Base-by-base conservation (phyloP, 352 stramenopile species). In the Globisporangium emineosum region DNA sequence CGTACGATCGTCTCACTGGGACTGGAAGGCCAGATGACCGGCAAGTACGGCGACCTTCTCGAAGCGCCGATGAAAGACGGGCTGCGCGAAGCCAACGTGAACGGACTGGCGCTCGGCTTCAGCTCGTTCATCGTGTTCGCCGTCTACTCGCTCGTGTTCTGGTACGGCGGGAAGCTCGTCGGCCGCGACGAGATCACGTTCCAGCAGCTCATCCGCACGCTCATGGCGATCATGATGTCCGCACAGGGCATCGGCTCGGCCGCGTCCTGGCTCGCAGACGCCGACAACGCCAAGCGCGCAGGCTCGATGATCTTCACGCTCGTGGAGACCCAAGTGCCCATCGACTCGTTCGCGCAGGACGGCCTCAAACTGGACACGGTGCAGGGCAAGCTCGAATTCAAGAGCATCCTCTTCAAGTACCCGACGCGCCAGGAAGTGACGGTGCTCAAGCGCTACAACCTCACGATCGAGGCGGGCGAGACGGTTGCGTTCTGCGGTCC, bases 221-320 rank as follows among this genome's bases (percentile, higher is more conserved):
- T 85, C 25, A 82, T 83, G 76, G 69, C 67, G 17, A 79, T 85
- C 56, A 83, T 82, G 64, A 81, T 83, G 76, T 73, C 76, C 10
- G 60, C 76, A 0, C 68, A 78, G 60, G 70, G 71, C 0, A 57
- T 83, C n/a, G 76, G 71, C 5, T 58, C 47, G 6, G 73, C 73
- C 0, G 70, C 68, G 3, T 50, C 56, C 3, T 78, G 58, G 4
- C 55, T 81, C 4, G 71, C 43, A 0, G 71, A 83, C 25, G 57
- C 69, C 1, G 67, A 71, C 13, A 88, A 83, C 50, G 86, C 77
- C 8, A 71, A 73, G 10, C 21, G 33, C 12, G 47, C 60, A 0
- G 58, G 60, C 25, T 12, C 15, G 10, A 19, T 23, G 6, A 69
- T 69, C 57, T 30, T 68, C 12, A 32, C 54, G 9, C 35, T 69